Conservation (phyloP, 2,329 filamentous ascomycete species). For the Penicillium sp. region DNA sequence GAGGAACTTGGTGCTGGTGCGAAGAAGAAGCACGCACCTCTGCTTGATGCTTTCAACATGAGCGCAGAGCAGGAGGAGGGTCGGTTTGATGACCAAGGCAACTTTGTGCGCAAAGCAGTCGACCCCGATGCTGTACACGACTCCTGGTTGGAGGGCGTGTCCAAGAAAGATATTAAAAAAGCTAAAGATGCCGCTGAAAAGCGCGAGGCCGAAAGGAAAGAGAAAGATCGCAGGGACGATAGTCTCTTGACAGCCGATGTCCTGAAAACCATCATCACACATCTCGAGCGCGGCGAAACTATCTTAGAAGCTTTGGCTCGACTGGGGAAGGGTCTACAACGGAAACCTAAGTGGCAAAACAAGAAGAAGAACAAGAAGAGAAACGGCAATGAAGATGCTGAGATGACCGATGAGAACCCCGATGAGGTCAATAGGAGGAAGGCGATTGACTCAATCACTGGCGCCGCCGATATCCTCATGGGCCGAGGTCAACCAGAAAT, state of each 20-base stretch:
- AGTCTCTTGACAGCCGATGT: conserved; percentile 70
- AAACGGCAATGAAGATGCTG: conserved; percentile 57
- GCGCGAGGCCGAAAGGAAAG: conserved; percentile 71
- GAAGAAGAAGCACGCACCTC: conserved; percentile 88
- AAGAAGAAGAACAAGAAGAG: conserved; percentile 50
- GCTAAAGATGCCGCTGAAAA: conserved; percentile 85
- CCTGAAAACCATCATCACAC: conserved; percentile 67
- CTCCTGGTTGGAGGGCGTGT: conserved; percentile 85
- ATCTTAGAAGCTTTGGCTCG: conserved; percentile 82
- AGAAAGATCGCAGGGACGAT: conserved; percentile 72
- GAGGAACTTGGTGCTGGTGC: conserved; percentile 87
- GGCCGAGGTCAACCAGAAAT: conserved; percentile 82
- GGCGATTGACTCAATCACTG: conserved; percentile 78
- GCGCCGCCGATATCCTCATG: conserved; percentile 82
- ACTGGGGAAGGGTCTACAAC: conserved; percentile 64
- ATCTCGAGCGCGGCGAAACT: conserved; percentile 78
- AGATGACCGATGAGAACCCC: conserved; percentile 68
- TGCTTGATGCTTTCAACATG: conserved; percentile 96
- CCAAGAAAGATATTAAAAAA: conserved; percentile 87
- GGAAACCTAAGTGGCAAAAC: conserved; percentile 62
- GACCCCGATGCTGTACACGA: conserved; percentile 92
- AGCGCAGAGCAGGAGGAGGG: conserved; percentile 86
- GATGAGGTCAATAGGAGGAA: conserved; percentile 68
- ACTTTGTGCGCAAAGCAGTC: conserved; percentile 82
- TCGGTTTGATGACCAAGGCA: conserved; percentile 84